Percentiles rank a stretch among this genome's conserved stretches.
Evolutionary conservation across 2,329 filamentous ascomycete species (phyloP).

Genomic region (Acrodontium crateriforme): DNA sequence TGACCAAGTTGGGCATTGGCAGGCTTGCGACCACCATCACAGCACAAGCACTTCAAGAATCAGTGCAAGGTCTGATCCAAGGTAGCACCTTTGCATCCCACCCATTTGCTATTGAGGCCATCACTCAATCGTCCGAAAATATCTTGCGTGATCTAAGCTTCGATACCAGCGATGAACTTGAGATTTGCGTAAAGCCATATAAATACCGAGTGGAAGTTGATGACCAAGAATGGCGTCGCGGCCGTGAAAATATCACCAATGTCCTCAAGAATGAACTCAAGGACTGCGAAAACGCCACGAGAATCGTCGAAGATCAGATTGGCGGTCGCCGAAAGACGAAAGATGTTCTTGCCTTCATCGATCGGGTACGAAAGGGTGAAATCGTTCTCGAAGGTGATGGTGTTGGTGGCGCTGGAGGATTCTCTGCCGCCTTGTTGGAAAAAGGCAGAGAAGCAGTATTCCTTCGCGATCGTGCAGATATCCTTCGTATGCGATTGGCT

Average conservation of each 20-base stretch:
- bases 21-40: slow-evolving; percentile 85
- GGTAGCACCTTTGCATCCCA: slow-evolving; percentile 78
- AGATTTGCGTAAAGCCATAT: slow-evolving; percentile 98
- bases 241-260: slow-evolving; percentile 65
- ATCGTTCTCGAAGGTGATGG: slow-evolving; percentile 68
- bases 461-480: slow-evolving; percentile 77
- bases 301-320: slow-evolving; percentile 59
- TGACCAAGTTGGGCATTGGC: slow-evolving; percentile 90
- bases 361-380: slow-evolving; percentile 77
- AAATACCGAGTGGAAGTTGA: slow-evolving; percentile 97
- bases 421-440: slow-evolving; percentile 67
- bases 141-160: slow-evolving; percentile 93
- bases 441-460: slow-evolving; percentile 85
- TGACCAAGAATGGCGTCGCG: slow-evolving; percentile 73
- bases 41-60: slow-evolving; percentile 69
- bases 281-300: slow-evolving; percentile 68
- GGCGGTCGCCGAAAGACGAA: slow-evolving; percentile 73
- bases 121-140: slow-evolving; percentile 74
- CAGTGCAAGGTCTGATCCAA: slow-evolving; percentile 65
- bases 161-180: slow-evolving; percentile 92
- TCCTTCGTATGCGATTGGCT: slow-evolving; percentile 77
- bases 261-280: slow-evolving; percentile 79
- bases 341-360: slow-evolving; percentile 83
- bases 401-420: slow-evolving; percentile 73
- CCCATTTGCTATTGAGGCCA: slow-evolving; percentile 85